Percentiles rank a stretch among this genome's conserved stretches.
These are phyloP conservation scores for Coelastrella sp. DNA, from an alignment of 139 green algal species.

Conservation along the genomic window DNA sequence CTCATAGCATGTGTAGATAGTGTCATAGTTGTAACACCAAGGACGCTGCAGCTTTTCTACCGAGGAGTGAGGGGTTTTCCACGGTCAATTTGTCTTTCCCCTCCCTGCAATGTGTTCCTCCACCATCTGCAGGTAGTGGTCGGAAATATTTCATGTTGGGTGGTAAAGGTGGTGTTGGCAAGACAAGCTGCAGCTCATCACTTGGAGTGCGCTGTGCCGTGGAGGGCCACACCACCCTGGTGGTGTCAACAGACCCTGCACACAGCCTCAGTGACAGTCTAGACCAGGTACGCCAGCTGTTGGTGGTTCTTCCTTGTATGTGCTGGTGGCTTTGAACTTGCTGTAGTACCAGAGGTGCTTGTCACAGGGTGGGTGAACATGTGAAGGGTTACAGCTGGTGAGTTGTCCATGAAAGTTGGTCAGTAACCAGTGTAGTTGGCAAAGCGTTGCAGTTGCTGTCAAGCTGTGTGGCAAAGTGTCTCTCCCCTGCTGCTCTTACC, in stretches of 20 bases:
- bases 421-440: too few species aligned
- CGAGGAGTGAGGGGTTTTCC: too few species aligned
- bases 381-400: not conserved
- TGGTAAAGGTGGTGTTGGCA: conserved; percentile 98
- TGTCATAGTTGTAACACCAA: too few species aligned
- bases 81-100: not conserved
- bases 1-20: too few species aligned
- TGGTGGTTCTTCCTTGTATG: not conserved
- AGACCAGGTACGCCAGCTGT: conserved; percentile 75
- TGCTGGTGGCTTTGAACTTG: not conserved
- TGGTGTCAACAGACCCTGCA: conserved; percentile 98
- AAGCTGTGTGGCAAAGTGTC: too few species aligned
- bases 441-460: too few species aligned
- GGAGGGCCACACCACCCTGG: conserved; percentile 84
- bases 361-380: not conserved
- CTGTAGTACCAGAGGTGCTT: not conserved
- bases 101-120: not conserved
- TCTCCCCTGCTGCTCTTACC: too few species aligned
- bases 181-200: conserved; percentile 89
- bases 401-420: too few species aligned
- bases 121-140: not conserved
- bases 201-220: conserved; percentile 84
- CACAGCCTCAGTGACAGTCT: conserved; percentile 97
- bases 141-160: conserved; percentile 82
- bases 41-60: too few species aligned